Percentiles rank a stretch among this genome's conserved stretches.
phyloP scores from a whole-genome alignment of 1,284 basidiomycete species.

The Neolentinus lepideus region DNA sequence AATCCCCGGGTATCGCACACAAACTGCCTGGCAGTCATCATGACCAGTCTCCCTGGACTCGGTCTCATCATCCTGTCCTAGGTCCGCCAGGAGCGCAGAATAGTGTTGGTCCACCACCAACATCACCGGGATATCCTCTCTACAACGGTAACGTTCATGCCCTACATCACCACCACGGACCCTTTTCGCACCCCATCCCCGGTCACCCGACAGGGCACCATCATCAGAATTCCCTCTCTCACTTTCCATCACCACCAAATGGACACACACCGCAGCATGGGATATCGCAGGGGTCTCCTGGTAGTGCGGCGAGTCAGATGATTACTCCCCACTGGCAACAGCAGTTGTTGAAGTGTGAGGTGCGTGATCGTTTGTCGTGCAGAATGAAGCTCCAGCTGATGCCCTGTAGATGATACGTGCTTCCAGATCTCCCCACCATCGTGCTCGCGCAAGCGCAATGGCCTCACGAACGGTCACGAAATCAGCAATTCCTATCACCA shows the following conservation, averaged over 20 bases:
- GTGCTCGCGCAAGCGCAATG: slow-evolving; percentile 74
- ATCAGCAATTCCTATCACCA: slow-evolving; percentile 77
- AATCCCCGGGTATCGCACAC: slow-evolving; percentile 70
- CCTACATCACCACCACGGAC: slow-evolving; percentile 47
- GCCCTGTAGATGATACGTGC: slow-evolving; percentile 59
- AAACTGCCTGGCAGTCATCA: slow-evolving; percentile 56
- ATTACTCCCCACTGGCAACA: slow-evolving; percentile 75
- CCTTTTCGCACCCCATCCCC: slow-evolving; percentile 32
- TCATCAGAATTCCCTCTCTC: slow-evolving; percentile 70
- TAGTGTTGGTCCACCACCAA: slow-evolving; percentile 45
- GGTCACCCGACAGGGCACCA: slow-evolving; percentile 48
- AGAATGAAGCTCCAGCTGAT: slow-evolving; percentile 1
- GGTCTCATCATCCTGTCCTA: slow-evolving; percentile 53
- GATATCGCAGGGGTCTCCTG: slow-evolving; percentile 61
- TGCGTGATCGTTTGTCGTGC: slow-evolving; percentile 27
- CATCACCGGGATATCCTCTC: slow-evolving; percentile 63
- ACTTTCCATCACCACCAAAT: slow-evolving; percentile 63
- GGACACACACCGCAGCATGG: slow-evolving; percentile 50
- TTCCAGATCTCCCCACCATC: slow-evolving; percentile 71
- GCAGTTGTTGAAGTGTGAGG: slow-evolving; percentile 76
- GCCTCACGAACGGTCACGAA: slow-evolving; percentile 72
- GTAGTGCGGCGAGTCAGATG: slow-evolving; percentile 47
- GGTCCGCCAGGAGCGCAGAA: slow-evolving; percentile 48
- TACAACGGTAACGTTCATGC: slow-evolving; percentile 55
- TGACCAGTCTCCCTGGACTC: slow-evolving; percentile 64